Percentiles rank a stretch among this genome's conserved stretches.
phyloP scores from a whole-genome alignment of 2,329 filamentous ascomycete species.

The Colletotrichum musicola region DNA sequence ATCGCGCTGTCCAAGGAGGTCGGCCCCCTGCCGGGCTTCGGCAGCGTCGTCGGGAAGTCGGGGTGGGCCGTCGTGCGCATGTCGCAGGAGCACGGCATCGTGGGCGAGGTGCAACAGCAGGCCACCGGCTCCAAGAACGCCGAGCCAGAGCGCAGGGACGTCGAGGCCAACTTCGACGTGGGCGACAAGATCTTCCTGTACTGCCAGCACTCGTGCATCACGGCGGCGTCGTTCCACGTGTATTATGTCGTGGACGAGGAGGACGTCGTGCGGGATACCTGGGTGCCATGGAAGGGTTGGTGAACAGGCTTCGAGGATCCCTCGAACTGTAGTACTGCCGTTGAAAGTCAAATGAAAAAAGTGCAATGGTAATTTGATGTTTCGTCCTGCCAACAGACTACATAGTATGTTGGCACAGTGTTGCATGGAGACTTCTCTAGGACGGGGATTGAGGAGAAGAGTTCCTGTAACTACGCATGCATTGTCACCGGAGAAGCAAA shows the following conservation, averaged over 20 bases:
- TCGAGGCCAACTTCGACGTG: conserved; percentile 47
- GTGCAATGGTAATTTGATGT: too few species aligned
- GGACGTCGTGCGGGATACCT: conserved; percentile 49
- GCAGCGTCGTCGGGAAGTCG: conserved; percentile 45
- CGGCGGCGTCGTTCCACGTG: conserved; percentile 50
- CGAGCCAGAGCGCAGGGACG: conserved; percentile 32
- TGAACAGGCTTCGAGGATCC: conserved; percentile 14
- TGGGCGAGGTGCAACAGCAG: conserved; percentile 36
- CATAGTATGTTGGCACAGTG: too few species aligned
- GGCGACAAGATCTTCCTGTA: conserved; percentile 50
- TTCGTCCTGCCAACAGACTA: too few species aligned
- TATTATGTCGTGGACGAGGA: conserved; percentile 53
- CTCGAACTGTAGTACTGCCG: too few species aligned
- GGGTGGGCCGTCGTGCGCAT: conserved; percentile 51
- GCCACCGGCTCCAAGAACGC: conserved; percentile 31
- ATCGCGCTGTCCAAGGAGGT: conserved; percentile 52
- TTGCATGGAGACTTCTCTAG: too few species aligned
- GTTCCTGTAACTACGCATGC: too few species aligned
- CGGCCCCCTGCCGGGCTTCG: conserved; percentile 47
- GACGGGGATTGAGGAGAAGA: too few species aligned
- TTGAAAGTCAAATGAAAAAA: too few species aligned
- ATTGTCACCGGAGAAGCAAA: too few species aligned
- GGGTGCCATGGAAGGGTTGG: conserved; percentile 55
- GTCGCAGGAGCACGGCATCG: conserved; percentile 54
- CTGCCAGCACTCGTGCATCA: conserved; percentile 53